These are phyloP conservation scores for Xylaria digitata DNA, from an alignment of 2,329 filamentous ascomycete species.

Conservation along the genomic window DNA sequence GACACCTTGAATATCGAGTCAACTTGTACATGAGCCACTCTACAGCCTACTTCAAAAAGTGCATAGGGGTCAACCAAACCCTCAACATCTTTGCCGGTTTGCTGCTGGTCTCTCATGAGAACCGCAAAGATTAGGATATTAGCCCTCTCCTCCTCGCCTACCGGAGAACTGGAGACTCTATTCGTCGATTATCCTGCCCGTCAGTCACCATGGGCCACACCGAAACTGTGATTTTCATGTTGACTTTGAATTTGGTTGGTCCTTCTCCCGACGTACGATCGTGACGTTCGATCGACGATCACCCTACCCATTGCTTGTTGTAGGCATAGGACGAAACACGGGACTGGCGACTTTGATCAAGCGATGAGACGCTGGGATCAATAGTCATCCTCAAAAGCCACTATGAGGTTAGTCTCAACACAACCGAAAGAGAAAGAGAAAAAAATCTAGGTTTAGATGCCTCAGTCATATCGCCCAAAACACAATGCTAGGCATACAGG, in stretches of 20 bases:
- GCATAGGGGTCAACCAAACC: conserved; percentile 10
- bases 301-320: neutral
- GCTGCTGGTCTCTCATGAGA: conserved; percentile 8
- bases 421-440: conserved; percentile 6
- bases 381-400: conserved; percentile 11
- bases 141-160: conserved; percentile 20
- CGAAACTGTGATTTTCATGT: neutral
- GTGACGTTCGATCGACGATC: neutral
- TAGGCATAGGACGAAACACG: neutral
- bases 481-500: conserved; percentile 13
- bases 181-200: conserved; percentile 9
- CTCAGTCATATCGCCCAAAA: conserved; percentile 17
- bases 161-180: neutral
- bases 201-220: conserved; percentile 16
- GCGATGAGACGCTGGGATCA: conserved; percentile 1
- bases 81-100: conserved; percentile 11
- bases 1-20: conserved; percentile 18
- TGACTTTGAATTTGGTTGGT: conserved; percentile 6
- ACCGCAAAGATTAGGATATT: conserved; percentile 15
- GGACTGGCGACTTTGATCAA: neutral
- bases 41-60: conserved; percentile 24
- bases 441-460: conserved; percentile 12
- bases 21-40: conserved; percentile 18
- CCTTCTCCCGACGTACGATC: neutral
- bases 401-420: conserved; percentile 34